Percentiles rank a stretch among this genome's conserved stretches.
Evolutionary conservation across 2,329 filamentous ascomycete species (phyloP).

Genomic region (Phoma herbarum): DNA sequence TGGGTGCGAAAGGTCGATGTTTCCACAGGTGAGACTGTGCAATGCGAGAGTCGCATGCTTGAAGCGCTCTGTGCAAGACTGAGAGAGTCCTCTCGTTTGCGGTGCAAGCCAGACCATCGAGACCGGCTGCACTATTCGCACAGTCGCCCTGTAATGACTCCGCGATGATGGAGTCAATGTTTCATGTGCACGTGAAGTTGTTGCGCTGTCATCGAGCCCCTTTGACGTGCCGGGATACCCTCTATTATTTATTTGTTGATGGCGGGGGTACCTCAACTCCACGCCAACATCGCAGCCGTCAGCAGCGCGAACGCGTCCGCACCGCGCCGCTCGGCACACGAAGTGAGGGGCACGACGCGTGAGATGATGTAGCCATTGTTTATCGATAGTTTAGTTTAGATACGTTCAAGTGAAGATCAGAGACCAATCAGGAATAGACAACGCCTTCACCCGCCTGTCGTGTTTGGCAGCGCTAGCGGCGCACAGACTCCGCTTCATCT

Average conservation of each 20-base stretch:
- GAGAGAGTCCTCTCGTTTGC: no score
- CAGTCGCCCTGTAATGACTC: background rate
- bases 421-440: constrained; percentile 26
- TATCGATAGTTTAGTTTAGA: constrained; percentile 20
- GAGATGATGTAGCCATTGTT: constrained; percentile 29
- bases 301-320: constrained; percentile 26
- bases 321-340: constrained; percentile 25
- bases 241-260: constrained; percentile 14
- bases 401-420: constrained; percentile 17
- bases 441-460: constrained; percentile 3
- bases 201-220: constrained; percentile 2
- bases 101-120: no score
- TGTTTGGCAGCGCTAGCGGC: constrained; percentile 20
- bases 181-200: constrained; percentile 3
- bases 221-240: constrained; percentile 11
- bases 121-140: background rate
- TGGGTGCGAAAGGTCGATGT: no score
- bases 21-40: no score
- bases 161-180: background rate
- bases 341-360: constrained; percentile 29
- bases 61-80: no score
- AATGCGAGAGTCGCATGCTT: no score
- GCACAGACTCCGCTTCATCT: constrained; percentile 18
- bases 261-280: background rate
- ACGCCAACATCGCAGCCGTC: background rate